Conservation (phyloP, 306 rosid genomes). For the Argentina anserina region DNA sequence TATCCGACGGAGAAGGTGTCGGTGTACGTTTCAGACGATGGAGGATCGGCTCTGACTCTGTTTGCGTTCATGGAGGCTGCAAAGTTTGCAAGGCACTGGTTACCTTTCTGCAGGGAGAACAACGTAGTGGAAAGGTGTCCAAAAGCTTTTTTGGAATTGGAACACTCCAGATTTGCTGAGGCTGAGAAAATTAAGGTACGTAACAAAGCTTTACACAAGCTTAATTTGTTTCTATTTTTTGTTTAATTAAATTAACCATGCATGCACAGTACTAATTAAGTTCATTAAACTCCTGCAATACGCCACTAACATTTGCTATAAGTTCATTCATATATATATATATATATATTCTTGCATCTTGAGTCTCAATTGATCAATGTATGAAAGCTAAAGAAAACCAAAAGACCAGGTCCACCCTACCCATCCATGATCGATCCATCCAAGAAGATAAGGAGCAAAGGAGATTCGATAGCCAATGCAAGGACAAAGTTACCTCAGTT, state of each 20-base stretch:
- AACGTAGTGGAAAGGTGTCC: conserved; percentile 29
- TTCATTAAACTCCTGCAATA: no score
- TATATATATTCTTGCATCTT: no score
- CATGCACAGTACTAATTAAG: background rate
- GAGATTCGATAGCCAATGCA: no score
- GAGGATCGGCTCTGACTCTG: conserved; percentile 47
- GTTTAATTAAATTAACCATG: background rate
- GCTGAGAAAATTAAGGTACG: conserved; percentile 43
- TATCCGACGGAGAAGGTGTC: conserved; percentile 41
- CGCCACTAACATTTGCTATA: no score
- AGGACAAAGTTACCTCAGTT: background rate
- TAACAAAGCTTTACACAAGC: background rate
- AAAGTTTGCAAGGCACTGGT: conserved; percentile 39
- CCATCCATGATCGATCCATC: background rate
- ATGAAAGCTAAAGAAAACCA: background rate
- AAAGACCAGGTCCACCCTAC: background rate
- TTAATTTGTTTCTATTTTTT: no score
- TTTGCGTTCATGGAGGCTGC: conserved; percentile 51
- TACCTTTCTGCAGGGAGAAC: conserved; percentile 38
- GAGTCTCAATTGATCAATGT: no score
- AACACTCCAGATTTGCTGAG: background rate
- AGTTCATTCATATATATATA: no score
- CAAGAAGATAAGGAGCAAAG: background rate
- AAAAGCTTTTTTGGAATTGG: conserved; percentile 24
- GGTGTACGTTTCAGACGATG: conserved; percentile 49